phyloP scores from a whole-genome alignment of 331 rosid genomes.

The Saraca asoca region DNA sequence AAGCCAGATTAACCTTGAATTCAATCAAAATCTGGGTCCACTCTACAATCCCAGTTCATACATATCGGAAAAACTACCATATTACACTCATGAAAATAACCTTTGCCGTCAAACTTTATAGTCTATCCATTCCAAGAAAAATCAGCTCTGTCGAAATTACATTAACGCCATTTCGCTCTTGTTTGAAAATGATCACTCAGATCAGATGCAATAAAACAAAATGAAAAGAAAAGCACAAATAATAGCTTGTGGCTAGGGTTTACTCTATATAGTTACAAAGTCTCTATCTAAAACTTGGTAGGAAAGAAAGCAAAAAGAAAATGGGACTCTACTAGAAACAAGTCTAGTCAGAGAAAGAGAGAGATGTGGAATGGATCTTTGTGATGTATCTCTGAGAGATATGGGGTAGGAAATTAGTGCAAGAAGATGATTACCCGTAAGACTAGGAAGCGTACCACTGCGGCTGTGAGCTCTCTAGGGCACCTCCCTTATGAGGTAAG shows the following conservation, averaged over 20 bases:
- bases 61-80: conserved; percentile 1
- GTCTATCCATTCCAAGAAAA: conserved; percentile 1
- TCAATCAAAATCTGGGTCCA: conserved; percentile 19
- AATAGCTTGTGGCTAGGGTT: conserved; percentile 46
- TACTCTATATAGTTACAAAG: conserved; percentile 52
- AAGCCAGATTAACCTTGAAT: neutral
- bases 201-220: conserved; percentile 1
- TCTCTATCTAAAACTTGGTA: conserved; percentile 45
- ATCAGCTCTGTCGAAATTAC: neutral
- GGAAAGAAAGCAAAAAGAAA: conserved; percentile 34
- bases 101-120: conserved; percentile 20
- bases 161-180: neutral
- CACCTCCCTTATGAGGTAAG: conserved; percentile 42
- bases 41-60: conserved; percentile 16
- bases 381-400: conserved; percentile 76
- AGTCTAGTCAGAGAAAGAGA: conserved; percentile 46
- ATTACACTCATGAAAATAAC: conserved; percentile 33
- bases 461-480: conserved; percentile 59
- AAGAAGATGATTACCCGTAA: conserved; percentile 82
- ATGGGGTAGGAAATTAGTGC: conserved; percentile 70
- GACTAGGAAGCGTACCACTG: conserved; percentile 71
- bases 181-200: conserved; percentile 13
- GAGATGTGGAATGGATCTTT: conserved; percentile 64
- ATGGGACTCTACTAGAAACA: conserved; percentile 34
- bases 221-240: conserved; percentile 7